Evolutionary conservation across 306 rosid genomes (phyloP), one percentile per base, ranked within the genome.

Genomic region (Alnus glutinosa): DNA sequence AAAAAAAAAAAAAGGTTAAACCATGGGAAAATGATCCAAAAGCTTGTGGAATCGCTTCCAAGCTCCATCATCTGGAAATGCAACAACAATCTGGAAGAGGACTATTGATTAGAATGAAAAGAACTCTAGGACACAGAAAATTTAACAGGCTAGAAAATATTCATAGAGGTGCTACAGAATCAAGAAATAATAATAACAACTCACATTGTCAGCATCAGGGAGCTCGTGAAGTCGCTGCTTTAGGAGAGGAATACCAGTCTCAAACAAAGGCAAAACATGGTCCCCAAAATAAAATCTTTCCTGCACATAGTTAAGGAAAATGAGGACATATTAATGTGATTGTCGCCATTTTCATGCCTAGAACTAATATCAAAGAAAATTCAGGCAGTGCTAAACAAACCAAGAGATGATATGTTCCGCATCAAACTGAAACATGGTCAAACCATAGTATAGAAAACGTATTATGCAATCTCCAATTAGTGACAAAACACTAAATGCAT

Each of bases 41-140:
- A 39, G 93, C 90, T 95, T 95, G 93, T 95, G 98, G 83, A 90
- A 95, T 80, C 99, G 87, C 88, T 95, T 95, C 98, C 97, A 95
- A 75, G 99, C 99, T 80, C 99, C 99, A 82, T 95, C 98, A 67
- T 95, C 98, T 0, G 98, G 99, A 86, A 95, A 93, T 80, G 99
- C 99, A 84, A 92, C 87, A 75, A 95, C 98, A 85, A 91, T 87
- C 99, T 95, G 90, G 72, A 84, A 84, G 19, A 59, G 63, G 23
- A 79, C 58, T 30, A 68, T 1, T 16, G 54, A 73, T 77, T 28
- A 70, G 71, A 54, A 80, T 57, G 77, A 55, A 71, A 34, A 55
- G 58, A 48, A 23, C 28, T 48, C 9, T 42, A 0, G 44, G 36
- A 46, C 12, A 71, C 18, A 69, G 46, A 80, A 73, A 39, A 32